Conservation (phyloP, 129 eudicot species). For the Lactuca saligna region DNA sequence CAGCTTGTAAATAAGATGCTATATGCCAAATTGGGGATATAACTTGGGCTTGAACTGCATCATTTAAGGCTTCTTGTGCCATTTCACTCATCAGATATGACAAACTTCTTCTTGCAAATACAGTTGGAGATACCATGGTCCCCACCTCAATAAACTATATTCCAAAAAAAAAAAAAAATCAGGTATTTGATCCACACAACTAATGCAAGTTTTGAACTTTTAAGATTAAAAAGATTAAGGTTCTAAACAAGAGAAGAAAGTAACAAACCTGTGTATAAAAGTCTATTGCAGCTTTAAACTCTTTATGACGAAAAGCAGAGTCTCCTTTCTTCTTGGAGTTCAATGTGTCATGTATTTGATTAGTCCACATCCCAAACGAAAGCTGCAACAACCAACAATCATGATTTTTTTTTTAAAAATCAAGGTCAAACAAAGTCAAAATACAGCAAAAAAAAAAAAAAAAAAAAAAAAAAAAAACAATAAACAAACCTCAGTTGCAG, state of each 20-base stretch:
- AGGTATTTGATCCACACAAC: too few species aligned
- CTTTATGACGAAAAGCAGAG: constrained; percentile 82
- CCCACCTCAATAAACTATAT: constrained; percentile 87
- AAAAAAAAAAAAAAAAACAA: constrained; percentile 15
- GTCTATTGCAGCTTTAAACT: constrained; percentile 72
- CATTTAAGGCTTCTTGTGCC: constrained; percentile 84
- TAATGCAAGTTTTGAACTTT: too few species aligned
- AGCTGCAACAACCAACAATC: constrained; percentile 47
- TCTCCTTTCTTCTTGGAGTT: constrained; percentile 95
- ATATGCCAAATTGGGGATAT: constrained; percentile 91
- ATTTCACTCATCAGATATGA: constrained; percentile 68
- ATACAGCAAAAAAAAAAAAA: not conserved
- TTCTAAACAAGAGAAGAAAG: not conserved
- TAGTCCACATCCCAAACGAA: constrained; percentile 96
- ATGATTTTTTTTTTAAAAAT: constrained; percentile 4
- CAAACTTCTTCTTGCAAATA: constrained; percentile 83
- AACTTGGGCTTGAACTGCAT: constrained; percentile 93
- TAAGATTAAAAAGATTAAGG: too few species aligned
- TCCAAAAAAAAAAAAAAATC: not conserved
- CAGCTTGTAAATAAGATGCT: constrained; percentile 86
- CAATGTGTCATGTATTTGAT: constrained; percentile 89
- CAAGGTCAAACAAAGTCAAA: constrained; percentile 11
- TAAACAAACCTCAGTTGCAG: constrained; percentile 89
- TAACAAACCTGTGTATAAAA: constrained; percentile 65
- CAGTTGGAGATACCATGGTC: constrained; percentile 90